Evolutionary conservation across 2,329 filamentous ascomycete species (phyloP).

Genomic region (Pseudogymnoascus sp.): DNA sequence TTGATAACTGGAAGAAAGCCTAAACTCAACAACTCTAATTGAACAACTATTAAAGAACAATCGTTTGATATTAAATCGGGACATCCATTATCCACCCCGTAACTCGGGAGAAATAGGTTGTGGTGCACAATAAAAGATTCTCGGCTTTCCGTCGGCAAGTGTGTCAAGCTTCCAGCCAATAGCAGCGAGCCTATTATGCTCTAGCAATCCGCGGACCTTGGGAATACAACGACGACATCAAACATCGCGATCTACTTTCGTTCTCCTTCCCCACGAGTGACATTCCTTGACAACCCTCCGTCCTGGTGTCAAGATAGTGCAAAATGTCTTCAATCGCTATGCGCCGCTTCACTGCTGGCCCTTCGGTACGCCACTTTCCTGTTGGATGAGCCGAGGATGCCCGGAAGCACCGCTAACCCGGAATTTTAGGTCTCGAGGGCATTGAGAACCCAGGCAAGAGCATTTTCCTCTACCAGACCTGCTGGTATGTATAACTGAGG

Average conservation of each 20-base stretch:
- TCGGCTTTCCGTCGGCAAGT: constrained; percentile 9
- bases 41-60: neutral
- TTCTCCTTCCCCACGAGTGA: constrained; percentile 6
- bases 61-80: neutral
- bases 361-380: constrained; percentile 41
- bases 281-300: constrained; percentile 4
- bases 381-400: constrained; percentile 18
- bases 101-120: constrained; percentile 3
- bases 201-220: constrained; percentile 5
- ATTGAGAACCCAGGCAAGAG: constrained; percentile 55
- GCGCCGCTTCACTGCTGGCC: constrained; percentile 49
- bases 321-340: constrained; percentile 59
- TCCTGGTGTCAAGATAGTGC: constrained; percentile 12
- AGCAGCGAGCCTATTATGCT: constrained; percentile 5
- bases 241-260: constrained; percentile 6
- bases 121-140: neutral
- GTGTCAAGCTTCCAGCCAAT: constrained; percentile 7
- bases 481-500: constrained; percentile 49
- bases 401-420: constrained; percentile 16
- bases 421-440: constrained; percentile 26
- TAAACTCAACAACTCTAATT: neutral
- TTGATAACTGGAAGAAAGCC: neutral
- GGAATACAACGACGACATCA: constrained; percentile 6
- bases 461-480: constrained; percentile 80
- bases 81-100: neutral